Evolutionary conservation across 2,329 filamentous ascomycete genomes (phyloP), one percentile per base, ranked within the genome.

Genomic region (Trichoderma simmonsii): DNA sequence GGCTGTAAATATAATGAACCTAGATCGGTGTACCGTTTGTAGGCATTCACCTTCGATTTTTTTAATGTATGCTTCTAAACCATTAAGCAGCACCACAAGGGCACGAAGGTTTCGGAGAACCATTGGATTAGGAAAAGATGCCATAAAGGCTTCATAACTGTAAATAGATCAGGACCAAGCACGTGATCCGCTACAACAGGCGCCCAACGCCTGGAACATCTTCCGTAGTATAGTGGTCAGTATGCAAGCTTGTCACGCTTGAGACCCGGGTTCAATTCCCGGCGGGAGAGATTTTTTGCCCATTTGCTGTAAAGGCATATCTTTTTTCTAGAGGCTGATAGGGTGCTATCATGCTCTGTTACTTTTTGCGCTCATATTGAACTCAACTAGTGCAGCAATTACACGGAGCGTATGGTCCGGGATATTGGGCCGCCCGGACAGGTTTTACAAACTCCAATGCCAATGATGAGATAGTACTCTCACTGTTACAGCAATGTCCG

Each of bases 191-290:
- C 69, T 71, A 71, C 69, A 59, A 59, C 69, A 71, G 69, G 62
- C 63, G 69, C 62, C 26, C 69, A 71, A 71, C 69, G 69, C 69
- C 69, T 71, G 69, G 54, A 30, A 71, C 66, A 72, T 74, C 71
- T 72, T 75, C 74, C 74, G 74, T 75, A 75, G 74, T 75, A 74
- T 75, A 75, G 73, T 75, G 74, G 74, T 75, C 73, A 75, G 73
- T 74, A 75, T 75, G 74, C 71, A 74, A 74, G 74, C 74, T 75
- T 75, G 73, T 75, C 74, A 75, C 74, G 74, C 74, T 74, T 74
- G 74, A 75, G 74, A 75, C 74, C 74, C 73, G 74, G 74, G 74
- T 75, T 75, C 74, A 75, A 75, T 75, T 75, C 74, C 74, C 74
- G 74, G 74, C 74, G 74, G 74, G 74, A 75, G 74, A 75, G 74